Base-by-base conservation (phyloP, 306 rosid species). In the Pterocarpus macrocarpus region DNA sequence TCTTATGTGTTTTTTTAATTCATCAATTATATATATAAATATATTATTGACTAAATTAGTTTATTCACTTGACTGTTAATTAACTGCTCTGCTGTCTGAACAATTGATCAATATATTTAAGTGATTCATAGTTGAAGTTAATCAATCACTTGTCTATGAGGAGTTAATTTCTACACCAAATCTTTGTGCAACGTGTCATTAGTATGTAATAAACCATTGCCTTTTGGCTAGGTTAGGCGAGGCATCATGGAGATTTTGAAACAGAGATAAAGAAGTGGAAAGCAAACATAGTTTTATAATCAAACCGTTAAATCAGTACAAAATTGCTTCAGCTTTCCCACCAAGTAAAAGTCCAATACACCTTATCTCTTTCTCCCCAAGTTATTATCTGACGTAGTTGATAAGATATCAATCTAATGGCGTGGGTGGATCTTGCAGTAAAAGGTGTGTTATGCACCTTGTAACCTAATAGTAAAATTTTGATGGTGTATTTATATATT, bases 361-460 rank as follows among this genome's bases (percentile, higher is more conserved):
- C 28, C 75, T 58, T 41, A 41, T 78, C 75, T 78, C 75, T 67
- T 55, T 39, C 75, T 56, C 61, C 76, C 57, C 69, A 57, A 74
- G 44, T 57, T 41, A 69, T 34, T 4, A 5, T 8, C 7, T 38
- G 43, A 41, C 41, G 58, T 79, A 15, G 32, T 8, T 30, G 34
- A 67, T 28, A 39, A 55, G 77, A 44, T 44, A 79, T 17, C 7
- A 65, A 36, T 75, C 79, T 44, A 74, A 58, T 43, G 28, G 28
- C 28, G 28, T 22, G 28, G 28, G 28, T 22, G 28, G 28, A 22
- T 22, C 28, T 22, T 22, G 28, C 28, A 22, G 28, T 22, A 22
- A 22, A 22, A 22, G 28, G 28, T 22, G 28, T 22, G 28, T 22
- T 22, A 22, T 22, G 28, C 28, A 22, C 28, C 28, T 22, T 22